A percentile compares a stretch with the other conserved stretches of the same genome.
phyloP scores from a whole-genome alignment of 73 alveolate species.

The Tetrahymena elliotti region DNA sequence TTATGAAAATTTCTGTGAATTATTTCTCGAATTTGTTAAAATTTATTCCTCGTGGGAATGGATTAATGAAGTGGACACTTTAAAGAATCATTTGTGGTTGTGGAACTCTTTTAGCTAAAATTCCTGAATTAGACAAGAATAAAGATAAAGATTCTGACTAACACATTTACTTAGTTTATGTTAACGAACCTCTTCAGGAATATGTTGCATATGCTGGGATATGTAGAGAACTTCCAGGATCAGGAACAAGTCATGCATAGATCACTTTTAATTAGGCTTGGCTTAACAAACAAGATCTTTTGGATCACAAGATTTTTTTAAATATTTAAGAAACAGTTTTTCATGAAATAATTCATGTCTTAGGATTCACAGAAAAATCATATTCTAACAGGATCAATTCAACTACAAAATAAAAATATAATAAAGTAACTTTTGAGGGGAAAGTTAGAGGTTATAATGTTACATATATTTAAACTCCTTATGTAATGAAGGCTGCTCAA shows the following conservation, averaged over 20 bases:
- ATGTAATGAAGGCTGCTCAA: neutral
- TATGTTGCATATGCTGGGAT: neutral
- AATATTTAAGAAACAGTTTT: neutral
- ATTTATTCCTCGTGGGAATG: neutral
- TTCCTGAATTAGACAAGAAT: neutral
- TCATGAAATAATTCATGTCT: neutral
- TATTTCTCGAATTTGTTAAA: neutral
- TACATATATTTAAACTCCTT: neutral
- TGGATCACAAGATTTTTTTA: neutral
- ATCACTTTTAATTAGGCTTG: neutral
- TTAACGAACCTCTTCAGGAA: neutral
- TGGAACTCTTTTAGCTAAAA: neutral
- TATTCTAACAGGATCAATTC: neutral
- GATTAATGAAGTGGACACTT: neutral
- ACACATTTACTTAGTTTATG: neutral
- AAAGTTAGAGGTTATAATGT: neutral
- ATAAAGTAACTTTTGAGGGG: neutral
- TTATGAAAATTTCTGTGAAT: neutral
- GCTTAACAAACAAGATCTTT: neutral
- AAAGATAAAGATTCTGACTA: neutral
- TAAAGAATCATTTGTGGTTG: neutral
- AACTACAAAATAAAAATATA: neutral
- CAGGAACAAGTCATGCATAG: neutral
- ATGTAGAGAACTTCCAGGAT: neutral
- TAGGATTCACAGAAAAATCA: neutral